Conservation (phyloP, 768 basidiomycete species). For the Leccinum incarnatum region DNA sequence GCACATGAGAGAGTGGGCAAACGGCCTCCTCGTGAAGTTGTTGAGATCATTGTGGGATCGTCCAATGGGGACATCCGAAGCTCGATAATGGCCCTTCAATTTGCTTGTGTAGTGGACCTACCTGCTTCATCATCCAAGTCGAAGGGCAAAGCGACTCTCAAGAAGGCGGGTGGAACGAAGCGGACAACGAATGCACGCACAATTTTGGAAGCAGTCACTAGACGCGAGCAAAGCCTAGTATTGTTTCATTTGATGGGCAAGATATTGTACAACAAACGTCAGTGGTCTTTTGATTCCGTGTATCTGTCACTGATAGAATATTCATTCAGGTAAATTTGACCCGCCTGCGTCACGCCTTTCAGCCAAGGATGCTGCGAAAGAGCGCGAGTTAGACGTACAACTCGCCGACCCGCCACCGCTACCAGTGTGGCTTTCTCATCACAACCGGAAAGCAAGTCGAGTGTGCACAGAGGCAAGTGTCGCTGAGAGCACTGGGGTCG, state of each 20-base stretch:
- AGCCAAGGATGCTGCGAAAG: conserved; percentile 60
- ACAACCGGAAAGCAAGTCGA: conserved; percentile 65
- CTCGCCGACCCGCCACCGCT: conserved; percentile 55
- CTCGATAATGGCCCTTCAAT: conserved; percentile 91
- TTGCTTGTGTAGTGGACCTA: conserved; percentile 59
- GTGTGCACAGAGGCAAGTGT: conserved; percentile 70
- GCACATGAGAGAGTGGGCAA: conserved; percentile 14
- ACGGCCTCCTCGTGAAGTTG: conserved; percentile 57
- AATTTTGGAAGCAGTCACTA: conserved; percentile 70
- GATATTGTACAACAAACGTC: conserved; percentile 94
- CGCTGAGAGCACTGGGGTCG: too few species aligned
- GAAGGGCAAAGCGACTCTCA: conserved; percentile 32
- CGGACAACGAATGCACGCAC: conserved; percentile 25
- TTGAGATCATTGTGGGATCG: conserved; percentile 75
- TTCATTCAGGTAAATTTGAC: conserved; percentile 68
- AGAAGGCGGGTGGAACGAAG: conserved; percentile 22
- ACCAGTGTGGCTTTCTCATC: conserved; percentile 56
- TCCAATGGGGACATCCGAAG: conserved; percentile 91
- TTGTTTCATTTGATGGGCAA: conserved; percentile 94
- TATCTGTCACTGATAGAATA: conserved; percentile 2
- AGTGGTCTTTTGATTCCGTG: neutral
- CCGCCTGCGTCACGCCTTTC: conserved; percentile 52
- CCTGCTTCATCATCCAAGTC: conserved; percentile 14
- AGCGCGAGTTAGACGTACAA: conserved; percentile 53
- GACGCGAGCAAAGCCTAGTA: conserved; percentile 80